Percentiles rank a stretch among this genome's conserved stretches.
Evolutionary conservation across 305 asterid genomes (phyloP).

Genomic region (Nicotiana rustica): DNA sequence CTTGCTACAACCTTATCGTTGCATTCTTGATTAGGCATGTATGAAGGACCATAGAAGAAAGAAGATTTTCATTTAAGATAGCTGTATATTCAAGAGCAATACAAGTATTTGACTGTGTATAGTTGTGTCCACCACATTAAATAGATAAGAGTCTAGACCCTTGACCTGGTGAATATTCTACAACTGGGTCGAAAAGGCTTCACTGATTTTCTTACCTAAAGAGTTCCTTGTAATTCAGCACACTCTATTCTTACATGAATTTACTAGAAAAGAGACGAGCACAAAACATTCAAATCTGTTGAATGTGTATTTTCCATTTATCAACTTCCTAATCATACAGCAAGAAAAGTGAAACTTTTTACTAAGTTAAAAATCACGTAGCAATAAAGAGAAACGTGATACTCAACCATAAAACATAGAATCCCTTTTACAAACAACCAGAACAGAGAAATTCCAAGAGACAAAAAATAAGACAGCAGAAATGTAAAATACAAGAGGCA

Average conservation of each 20-base stretch:
- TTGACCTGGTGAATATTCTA: not conserved
- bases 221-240: slow-evolving; percentile 15
- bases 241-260: not conserved
- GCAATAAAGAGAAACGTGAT: not conserved
- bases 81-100: slow-evolving; percentile 5
- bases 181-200: not conserved
- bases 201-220: slow-evolving; percentile 19
- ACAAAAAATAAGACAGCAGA: not conserved
- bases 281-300: not conserved
- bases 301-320: slow-evolving; percentile 18
- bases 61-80: not conserved
- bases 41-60: slow-evolving; percentile 12
- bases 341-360: not conserved
- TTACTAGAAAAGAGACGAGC: not conserved
- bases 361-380: slow-evolving; percentile 6
- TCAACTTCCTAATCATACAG: slow-evolving; percentile 12
- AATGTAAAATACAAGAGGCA: slow-evolving; percentile 33
- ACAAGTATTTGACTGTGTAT: not conserved
- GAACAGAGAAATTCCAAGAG: slow-evolving; percentile 10
- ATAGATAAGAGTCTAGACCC: not conserved
- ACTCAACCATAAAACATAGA: not conserved
- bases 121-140: slow-evolving; percentile 22
- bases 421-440: not conserved
- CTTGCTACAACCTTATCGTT: not conserved
- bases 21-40: not conserved